Evolutionary conservation across 83 land plant genomes (phyloP).

Genomic region (Picea abies): DNA sequence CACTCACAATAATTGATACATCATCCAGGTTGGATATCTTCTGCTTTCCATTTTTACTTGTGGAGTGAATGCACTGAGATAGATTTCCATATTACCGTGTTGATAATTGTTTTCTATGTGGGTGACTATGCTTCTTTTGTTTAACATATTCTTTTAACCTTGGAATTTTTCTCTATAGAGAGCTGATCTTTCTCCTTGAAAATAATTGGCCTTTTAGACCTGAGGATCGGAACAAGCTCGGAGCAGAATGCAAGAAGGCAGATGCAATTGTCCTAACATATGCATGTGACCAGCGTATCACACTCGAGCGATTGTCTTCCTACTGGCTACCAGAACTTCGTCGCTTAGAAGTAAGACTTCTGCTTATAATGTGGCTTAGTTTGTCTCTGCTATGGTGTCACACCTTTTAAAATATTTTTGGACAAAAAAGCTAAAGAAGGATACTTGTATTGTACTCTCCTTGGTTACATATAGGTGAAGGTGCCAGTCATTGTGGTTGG

Average conservation of each 20-base stretch:
- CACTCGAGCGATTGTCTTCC: constrained; percentile 76
- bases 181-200: too few species aligned
- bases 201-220: constrained; percentile 33
- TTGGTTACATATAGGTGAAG: constrained; percentile 51
- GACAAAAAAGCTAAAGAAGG: background rate
- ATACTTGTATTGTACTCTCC: background rate
- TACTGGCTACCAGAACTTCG: constrained; percentile 98
- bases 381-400: background rate
- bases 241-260: constrained; percentile 77
- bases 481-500: constrained; percentile 95
- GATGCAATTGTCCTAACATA: constrained; percentile 94
- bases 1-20: constrained; percentile 85
- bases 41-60: background rate
- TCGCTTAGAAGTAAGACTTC: constrained; percentile 59
- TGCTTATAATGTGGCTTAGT: background rate
- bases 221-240: constrained; percentile 67
- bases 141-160: background rate
- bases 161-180: background rate
- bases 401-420: background rate
- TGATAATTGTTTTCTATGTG: background rate
- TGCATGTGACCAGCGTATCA: constrained; percentile 79
- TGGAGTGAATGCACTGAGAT: background rate
- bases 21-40: constrained; percentile 69
- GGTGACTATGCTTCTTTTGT: background rate
- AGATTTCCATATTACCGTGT: background rate